Evolutionary conservation across 805 yeast species (phyloP).

Genomic region (Saccharomycopsis selenospora): DNA sequence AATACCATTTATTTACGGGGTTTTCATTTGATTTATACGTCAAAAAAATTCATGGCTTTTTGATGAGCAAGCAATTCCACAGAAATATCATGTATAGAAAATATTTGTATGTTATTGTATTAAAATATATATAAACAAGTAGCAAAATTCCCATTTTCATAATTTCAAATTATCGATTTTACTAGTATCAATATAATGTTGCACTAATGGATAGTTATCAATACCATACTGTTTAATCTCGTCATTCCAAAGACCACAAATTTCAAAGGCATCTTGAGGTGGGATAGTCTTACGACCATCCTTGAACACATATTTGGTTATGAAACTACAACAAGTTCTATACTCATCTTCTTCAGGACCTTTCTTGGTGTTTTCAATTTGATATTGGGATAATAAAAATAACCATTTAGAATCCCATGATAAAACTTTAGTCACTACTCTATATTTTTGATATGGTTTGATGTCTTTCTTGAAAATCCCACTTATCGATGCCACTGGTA

Average conservation of each 20-base stretch:
- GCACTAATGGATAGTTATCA: slow-evolving; percentile 35
- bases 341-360: slow-evolving; percentile 26
- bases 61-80: too few relatives aligned
- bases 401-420: slow-evolving; percentile 91
- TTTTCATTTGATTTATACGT: too few relatives aligned
- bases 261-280: slow-evolving; percentile 53
- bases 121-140: too few relatives aligned
- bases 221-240: slow-evolving; percentile 38
- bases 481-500: slow-evolving; percentile 71
- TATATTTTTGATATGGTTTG: slow-evolving; percentile 53
- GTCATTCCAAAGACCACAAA: slow-evolving; percentile 49
- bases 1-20: too few relatives aligned
- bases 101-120: too few relatives aligned
- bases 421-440: slow-evolving; percentile 49
- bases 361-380: slow-evolving; percentile 26
- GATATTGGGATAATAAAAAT: slow-evolving; percentile 59
- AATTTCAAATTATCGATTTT: slow-evolving; percentile 19
- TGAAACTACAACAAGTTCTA: slow-evolving; percentile 41
- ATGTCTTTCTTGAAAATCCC: slow-evolving; percentile 68
- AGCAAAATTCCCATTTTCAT: too few relatives aligned
- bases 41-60: too few relatives aligned
- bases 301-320: slow-evolving; percentile 80
- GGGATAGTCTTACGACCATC: slow-evolving; percentile 65
- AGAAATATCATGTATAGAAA: too few relatives aligned
- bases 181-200: slow-evolving; percentile 32